Conservation (phyloP, 495 filamentous ascomycete genomes). For the Aspergillus haitiensis region DNA sequence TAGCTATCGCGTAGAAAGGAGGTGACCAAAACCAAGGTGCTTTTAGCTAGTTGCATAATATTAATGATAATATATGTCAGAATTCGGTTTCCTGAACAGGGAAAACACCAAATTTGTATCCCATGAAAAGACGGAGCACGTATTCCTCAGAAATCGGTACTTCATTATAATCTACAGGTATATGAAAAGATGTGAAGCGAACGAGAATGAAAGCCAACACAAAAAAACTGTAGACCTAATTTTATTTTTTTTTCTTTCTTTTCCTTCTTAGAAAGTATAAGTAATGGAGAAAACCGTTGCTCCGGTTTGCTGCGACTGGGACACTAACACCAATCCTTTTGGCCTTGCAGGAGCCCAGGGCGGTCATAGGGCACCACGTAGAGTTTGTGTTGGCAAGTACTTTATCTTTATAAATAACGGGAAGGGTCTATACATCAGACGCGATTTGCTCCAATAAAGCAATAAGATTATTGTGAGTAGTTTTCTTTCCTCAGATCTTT, state of each 20-base stretch:
- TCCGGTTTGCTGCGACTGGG: background rate
- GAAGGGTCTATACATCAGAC: background rate
- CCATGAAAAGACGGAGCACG: background rate
- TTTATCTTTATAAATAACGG: slow-evolving; percentile 2
- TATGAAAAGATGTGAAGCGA: background rate
- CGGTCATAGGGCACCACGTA: slow-evolving; percentile 28
- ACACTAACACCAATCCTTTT: background rate
- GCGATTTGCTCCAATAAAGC: background rate
- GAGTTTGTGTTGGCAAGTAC: slow-evolving; percentile 20
- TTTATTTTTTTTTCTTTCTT: background rate
- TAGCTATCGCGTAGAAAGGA: background rate
- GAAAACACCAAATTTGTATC: background rate
- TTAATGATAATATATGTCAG: slow-evolving; percentile 11
- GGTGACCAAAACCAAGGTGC: background rate
- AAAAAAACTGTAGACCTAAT: background rate
- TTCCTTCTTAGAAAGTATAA: background rate
- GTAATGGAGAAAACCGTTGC: background rate
- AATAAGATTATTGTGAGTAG: background rate
- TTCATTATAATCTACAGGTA: background rate
- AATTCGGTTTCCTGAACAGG: background rate
- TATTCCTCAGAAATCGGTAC: background rate
- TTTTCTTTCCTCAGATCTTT: background rate
- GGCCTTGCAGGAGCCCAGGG: slow-evolving; percentile 12
- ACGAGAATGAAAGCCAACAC: background rate
- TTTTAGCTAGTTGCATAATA: background rate